Percentiles rank a stretch among this genome's conserved stretches.
Evolutionary conservation across 2,329 filamentous ascomycete genomes (phyloP).

Genomic region (Claviceps sp.): DNA sequence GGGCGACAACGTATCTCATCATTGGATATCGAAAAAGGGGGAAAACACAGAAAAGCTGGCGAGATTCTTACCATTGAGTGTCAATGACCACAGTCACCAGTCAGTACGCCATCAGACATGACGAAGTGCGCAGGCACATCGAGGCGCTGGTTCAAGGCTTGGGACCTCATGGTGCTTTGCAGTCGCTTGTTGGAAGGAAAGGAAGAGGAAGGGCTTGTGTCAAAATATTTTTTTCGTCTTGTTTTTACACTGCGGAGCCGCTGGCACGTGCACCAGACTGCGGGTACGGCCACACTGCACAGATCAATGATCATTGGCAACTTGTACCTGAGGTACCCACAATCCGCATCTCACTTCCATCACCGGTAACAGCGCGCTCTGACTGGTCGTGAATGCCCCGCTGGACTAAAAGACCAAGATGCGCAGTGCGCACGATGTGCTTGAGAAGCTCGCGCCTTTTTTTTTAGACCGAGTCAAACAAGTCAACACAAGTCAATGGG

Average conservation of each 20-base stretch:
- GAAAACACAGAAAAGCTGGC: not conserved
- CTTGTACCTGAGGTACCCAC: not conserved
- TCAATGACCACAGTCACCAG: not conserved
- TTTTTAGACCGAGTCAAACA: no score
- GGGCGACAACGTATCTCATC: constrained; percentile 37
- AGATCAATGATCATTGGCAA: not conserved
- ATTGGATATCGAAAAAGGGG: constrained; percentile 19
- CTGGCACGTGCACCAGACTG: constrained; percentile 1
- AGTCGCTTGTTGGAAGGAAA: not conserved
- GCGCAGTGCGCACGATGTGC: no score
- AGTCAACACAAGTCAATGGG: no score
- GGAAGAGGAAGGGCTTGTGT: accelerated
- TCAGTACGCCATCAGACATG: not conserved
- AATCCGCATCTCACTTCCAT: no score
- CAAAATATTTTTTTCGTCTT: not conserved
- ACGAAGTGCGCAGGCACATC: not conserved
- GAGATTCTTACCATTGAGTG: not conserved
- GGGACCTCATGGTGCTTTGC: not conserved
- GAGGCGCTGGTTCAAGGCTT: not conserved
- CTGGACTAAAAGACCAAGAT: no score
- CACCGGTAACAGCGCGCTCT: no score
- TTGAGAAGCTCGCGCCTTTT: no score
- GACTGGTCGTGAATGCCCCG: no score
- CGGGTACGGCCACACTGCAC: not conserved
- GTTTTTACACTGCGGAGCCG: not conserved